Percentiles rank a stretch among this genome's conserved stretches.
Conservation (phyloP, 371 early-diverging fungal genomes). For the Cokeromyces recurvatus region DNA sequence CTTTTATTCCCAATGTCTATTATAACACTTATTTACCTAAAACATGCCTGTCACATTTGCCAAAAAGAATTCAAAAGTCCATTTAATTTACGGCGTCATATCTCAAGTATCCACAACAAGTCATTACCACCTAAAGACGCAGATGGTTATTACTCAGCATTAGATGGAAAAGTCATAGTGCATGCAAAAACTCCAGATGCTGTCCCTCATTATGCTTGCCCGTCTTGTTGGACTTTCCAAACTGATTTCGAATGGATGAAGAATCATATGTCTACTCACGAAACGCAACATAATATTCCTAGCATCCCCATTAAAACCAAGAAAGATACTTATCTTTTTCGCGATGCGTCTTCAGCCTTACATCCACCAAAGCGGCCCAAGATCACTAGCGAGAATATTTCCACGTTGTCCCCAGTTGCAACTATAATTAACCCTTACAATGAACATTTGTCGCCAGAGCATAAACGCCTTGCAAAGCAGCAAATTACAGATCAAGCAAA, state of each 20-base stretch:
- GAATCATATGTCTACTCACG: not conserved
- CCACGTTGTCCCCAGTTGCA: not conserved
- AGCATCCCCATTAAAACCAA: not conserved
- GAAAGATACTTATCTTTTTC: not conserved
- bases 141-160: too few species aligned
- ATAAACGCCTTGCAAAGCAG: not conserved
- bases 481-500: constrained; percentile 5
- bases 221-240: not conserved
- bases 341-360: constrained; percentile 1
- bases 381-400: not conserved
- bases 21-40: too few species aligned
- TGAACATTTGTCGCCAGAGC: not conserved
- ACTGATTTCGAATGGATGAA: constrained; percentile 1
- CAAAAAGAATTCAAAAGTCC: too few species aligned
- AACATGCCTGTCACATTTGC: too few species aligned
- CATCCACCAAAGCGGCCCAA: not conserved
- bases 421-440: not conserved
- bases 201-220: constrained; percentile 1
- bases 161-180: constrained; percentile 1
- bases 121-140: too few species aligned
- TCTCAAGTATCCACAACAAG: too few species aligned
- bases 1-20: too few species aligned
- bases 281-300: constrained; percentile 1
- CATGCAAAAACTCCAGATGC: not conserved
- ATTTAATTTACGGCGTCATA: too few species aligned